Evolutionary conservation across 2,329 filamentous ascomycete species (phyloP).

Genomic region (Colletotrichum sp.): DNA sequence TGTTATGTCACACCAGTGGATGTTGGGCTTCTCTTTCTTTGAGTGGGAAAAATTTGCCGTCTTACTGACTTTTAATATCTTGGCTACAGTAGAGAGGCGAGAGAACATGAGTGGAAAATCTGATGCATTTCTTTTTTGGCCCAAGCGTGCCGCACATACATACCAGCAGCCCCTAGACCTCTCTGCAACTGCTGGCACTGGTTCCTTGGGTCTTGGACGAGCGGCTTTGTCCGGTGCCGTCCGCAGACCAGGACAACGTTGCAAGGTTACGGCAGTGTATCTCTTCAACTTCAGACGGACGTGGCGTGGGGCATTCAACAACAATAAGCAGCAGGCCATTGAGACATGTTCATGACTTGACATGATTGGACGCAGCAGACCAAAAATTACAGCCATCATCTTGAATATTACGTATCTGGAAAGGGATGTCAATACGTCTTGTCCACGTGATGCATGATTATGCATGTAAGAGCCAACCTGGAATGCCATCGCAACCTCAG

Average conservation of each 20-base stretch:
- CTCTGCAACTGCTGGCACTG: not conserved
- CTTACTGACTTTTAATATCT: not conserved
- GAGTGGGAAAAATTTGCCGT: not conserved
- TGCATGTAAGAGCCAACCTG: not conserved
- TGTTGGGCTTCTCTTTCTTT: not conserved
- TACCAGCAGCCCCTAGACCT: not conserved
- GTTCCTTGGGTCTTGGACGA: not conserved
- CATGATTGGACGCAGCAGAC: not conserved
- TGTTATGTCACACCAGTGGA: not conserved
- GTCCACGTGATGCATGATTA: not conserved
- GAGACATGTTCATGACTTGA: not conserved
- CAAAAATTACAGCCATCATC: not conserved
- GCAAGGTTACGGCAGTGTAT: not conserved
- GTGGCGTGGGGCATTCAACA: not conserved
- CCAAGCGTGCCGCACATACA: not conserved
- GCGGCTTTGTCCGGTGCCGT: not conserved
- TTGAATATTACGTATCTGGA: not conserved
- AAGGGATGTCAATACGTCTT: no score
- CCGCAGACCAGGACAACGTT: not conserved
- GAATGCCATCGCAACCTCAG: not conserved
- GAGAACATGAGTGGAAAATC: not conserved
- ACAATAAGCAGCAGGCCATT: not conserved
- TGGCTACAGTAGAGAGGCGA: not conserved
- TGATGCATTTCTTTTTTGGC: not conserved
- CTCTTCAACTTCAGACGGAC: not conserved